These are phyloP conservation scores for Xylaria cubensis DNA, from an alignment of 495 filamentous ascomycete species.

Conservation along the genomic window DNA sequence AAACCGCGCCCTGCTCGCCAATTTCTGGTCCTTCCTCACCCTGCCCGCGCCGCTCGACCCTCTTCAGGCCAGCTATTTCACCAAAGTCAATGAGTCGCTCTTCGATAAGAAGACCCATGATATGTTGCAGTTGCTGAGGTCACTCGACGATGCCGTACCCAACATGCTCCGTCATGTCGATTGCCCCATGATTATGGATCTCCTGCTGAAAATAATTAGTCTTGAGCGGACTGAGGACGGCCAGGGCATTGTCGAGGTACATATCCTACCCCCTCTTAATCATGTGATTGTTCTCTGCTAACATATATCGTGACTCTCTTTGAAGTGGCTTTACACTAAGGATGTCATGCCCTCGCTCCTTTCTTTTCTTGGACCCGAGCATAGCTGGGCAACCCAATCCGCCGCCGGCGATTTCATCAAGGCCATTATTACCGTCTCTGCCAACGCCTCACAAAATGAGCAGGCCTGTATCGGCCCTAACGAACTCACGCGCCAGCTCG, in stretches of 20 bases:
- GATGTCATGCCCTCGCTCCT: conserved; percentile 88
- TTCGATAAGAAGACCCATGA: conserved; percentile 98
- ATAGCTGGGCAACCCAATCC: conserved; percentile 87
- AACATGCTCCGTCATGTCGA: conserved; percentile 94
- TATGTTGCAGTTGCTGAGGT: conserved; percentile 88
- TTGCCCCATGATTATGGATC: conserved; percentile 98
- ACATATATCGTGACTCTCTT: conserved; percentile 12
- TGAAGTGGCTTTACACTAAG: conserved; percentile 90
- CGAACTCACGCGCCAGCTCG: conserved; percentile 91
- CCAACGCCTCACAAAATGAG: conserved; percentile 96
- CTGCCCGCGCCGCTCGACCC: conserved; percentile 82
- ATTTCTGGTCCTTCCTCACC: conserved; percentile 92
- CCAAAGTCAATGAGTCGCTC: conserved; percentile 95
- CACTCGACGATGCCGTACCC: conserved; percentile 77
- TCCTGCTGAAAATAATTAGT: conserved; percentile 96
- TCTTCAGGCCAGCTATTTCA: conserved; percentile 95
- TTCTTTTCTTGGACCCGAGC: conserved; percentile 82
- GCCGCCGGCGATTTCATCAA: conserved; percentile 98
- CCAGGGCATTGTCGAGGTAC: conserved; percentile 90
- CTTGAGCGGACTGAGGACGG: conserved; percentile 92
- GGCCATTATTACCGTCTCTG: conserved; percentile 98
- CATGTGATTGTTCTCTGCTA: neutral
- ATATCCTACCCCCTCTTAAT: conserved; percentile 24
- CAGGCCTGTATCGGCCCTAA: conserved; percentile 98
- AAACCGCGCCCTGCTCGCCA: conserved; percentile 72